These are phyloP conservation scores for Candida taoyuanica DNA, from an alignment of 805 yeast species.

Conservation along the genomic window DNA sequence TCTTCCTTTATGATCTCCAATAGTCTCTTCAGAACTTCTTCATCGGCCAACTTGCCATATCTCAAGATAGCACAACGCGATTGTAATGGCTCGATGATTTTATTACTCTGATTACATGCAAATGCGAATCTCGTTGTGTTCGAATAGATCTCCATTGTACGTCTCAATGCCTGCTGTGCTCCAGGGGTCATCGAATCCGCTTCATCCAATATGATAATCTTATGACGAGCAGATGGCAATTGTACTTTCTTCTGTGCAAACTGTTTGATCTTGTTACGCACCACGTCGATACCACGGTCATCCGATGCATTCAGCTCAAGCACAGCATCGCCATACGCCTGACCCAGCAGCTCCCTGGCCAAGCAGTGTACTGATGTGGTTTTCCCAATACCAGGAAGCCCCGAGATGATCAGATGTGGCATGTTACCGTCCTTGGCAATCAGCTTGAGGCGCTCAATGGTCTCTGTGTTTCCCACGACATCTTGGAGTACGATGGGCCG, in stretches of 20 bases:
- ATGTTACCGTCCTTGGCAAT: constrained; percentile 92
- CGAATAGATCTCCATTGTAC: constrained; percentile 96
- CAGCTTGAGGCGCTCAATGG: constrained; percentile 74
- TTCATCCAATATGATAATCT: constrained; percentile 88
- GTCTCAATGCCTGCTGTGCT: constrained; percentile 91
- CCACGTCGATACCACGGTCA: constrained; percentile 96
- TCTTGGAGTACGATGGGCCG: constrained; percentile 77
- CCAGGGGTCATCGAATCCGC: constrained; percentile 98
- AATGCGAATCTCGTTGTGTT: constrained; percentile 96
- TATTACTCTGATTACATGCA: constrained; percentile 92
- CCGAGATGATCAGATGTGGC: constrained; percentile 96
- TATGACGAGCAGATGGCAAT: constrained; percentile 85
- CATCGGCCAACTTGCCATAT: constrained; percentile 75
- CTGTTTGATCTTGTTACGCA: constrained; percentile 86
- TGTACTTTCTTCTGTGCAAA: constrained; percentile 93
- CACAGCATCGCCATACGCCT: constrained; percentile 71
- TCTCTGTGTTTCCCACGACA: constrained; percentile 90
- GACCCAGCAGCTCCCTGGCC: constrained; percentile 78
- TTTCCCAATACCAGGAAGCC: constrained; percentile 96
- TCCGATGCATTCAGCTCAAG: constrained; percentile 94
- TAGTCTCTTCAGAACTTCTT: constrained; percentile 74
- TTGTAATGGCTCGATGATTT: constrained; percentile 94
- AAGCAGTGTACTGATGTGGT: constrained; percentile 91
- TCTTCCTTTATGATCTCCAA: constrained; percentile 68
- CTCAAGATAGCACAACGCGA: constrained; percentile 94